A percentile compares a stretch with the other conserved stretches of the same genome.
Evolutionary conservation across 306 rosid species (phyloP).

Genomic region (Gleditsia sinensis): DNA sequence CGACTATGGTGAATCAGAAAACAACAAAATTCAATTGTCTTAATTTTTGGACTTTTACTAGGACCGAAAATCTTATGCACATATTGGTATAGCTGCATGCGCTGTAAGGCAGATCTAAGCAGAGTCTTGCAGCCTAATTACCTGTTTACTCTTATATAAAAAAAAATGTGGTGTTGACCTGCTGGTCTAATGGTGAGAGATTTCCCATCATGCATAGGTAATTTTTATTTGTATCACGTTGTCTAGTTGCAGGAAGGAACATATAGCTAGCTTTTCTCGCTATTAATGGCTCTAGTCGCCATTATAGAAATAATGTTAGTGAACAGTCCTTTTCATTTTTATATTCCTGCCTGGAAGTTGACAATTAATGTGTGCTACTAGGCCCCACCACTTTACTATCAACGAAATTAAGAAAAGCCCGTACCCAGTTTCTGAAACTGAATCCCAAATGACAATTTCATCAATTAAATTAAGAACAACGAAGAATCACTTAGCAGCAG

Average conservation of each 20-base stretch:
- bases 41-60: slow-evolving; percentile 5
- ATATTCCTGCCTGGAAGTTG: slow-evolving; percentile 9
- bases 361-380: slow-evolving; percentile 28
- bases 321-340: slow-evolving; percentile 23
- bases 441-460: slow-evolving; percentile 12
- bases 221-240: neutral
- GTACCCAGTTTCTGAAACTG: slow-evolving; percentile 6
- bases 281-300: slow-evolving; percentile 30
- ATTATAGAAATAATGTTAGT: slow-evolving; percentile 10
- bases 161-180: too few species aligned
- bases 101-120: too few species aligned
- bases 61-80: slow-evolving; percentile 31
- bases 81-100: slow-evolving; percentile 41
- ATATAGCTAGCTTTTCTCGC: slow-evolving; percentile 10
- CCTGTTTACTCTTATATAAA: neutral
- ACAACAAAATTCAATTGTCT: slow-evolving; percentile 33
- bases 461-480: neutral
- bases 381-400: slow-evolving; percentile 38
- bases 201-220: too few species aligned
- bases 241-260: slow-evolving; percentile 18
- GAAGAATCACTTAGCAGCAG: slow-evolving; percentile 2
- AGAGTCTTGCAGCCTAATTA: slow-evolving; percentile 42
- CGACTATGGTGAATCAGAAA: slow-evolving; percentile 27
- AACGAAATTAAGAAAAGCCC: slow-evolving; percentile 3
- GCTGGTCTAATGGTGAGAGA: too few species aligned